A percentile compares a stretch with the other conserved stretches of the same genome.
phyloP scores from a whole-genome alignment of 805 yeast genomes.

The Kluyveromyces dobzhanskii region DNA sequence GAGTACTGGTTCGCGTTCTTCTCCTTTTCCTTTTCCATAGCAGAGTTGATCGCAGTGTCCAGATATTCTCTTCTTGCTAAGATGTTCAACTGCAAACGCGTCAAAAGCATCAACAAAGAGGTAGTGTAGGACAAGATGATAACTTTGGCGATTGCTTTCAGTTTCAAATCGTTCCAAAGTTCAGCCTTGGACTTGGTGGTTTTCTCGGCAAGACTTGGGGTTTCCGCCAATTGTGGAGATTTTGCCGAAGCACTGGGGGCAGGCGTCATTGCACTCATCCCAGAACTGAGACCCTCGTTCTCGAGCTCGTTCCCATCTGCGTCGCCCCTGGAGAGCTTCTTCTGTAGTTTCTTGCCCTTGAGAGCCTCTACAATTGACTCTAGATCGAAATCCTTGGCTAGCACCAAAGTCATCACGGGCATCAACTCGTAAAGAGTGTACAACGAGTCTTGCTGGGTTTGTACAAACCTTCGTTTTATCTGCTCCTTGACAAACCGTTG shows the following conservation, averaged over 20 bases:
- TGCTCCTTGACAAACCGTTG: constrained; percentile 57
- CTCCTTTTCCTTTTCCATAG: constrained; percentile 28
- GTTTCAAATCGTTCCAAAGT: constrained; percentile 78
- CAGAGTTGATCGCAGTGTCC: constrained; percentile 65
- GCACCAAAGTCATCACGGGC: constrained; percentile 54
- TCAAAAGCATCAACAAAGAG: constrained; percentile 63
- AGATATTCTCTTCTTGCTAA: constrained; percentile 81
- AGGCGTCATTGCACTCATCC: constrained; percentile 14
- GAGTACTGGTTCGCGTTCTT: constrained; percentile 4
- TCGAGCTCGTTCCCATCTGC: constrained; percentile 5
- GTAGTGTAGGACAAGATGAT: constrained; percentile 62
- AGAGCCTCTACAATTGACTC: constrained; percentile 21
- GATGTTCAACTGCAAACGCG: constrained; percentile 80
- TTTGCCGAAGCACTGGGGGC: constrained; percentile 8
- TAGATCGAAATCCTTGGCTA: constrained; percentile 20
- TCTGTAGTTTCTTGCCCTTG: constrained; percentile 17
- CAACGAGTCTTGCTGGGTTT: constrained; percentile 85
- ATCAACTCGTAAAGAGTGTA: constrained; percentile 75
- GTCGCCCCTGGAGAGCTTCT: constrained; percentile 5
- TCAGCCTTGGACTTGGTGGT: constrained; percentile 44
- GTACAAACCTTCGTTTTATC: constrained; percentile 75
- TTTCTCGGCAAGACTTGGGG: constrained; percentile 3
- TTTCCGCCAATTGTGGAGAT: constrained; percentile 6
- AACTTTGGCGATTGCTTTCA: constrained; percentile 63
- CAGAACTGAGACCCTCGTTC: constrained; percentile 15